Evolutionary conservation across 2,329 filamentous ascomycete genomes (phyloP), one percentile per base, ranked within the genome.

Genomic region (Grosmannia huntii): DNA sequence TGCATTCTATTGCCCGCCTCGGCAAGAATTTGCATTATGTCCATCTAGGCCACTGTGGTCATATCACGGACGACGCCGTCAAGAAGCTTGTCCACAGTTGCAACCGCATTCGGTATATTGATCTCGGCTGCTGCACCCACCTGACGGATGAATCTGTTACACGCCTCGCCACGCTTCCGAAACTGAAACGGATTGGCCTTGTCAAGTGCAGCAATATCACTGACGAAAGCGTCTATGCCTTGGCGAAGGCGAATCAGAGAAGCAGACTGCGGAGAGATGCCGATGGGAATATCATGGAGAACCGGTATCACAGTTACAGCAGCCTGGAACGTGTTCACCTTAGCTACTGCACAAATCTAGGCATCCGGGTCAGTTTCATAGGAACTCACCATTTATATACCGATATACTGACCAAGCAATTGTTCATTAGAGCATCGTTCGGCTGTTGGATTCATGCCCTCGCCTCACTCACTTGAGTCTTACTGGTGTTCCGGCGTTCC

Each of bases 21-120:
- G 90, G 91, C 62, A 97, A 96, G 76, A 99, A 97, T 66, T 75
- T 99, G 57, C 94, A 99, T 71, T 97, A 96, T 69, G 86, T 99
- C 56, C 94, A 99, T 68, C 79, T 99, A 2, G 94, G 94, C 11
- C 94, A 99, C 70, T 99, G 94, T 71, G 83, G 83, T 31, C 84
- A 91, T 53, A 91, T 99, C 67, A 96, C 92, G 0, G 94, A 99
- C 67, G 79, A 84, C 41, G 91, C 90, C 1, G 90, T 99, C 21
- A 87, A 88, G 65, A 85, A 84, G 58, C 78, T 99, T 36, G 90
- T 96, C 46, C 85, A 86, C 64, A 78, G 77, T 57, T 99, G 94
- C 76, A 97, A 92, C 67, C 84, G 94, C 27, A 97, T 99, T 64
- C 83, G 94, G 58, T 99, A 99, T 69, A 99, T 99, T 63, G 94